Evolutionary conservation across 306 rosid species (phyloP).

Genomic region (Mimosa bimucronata): DNA sequence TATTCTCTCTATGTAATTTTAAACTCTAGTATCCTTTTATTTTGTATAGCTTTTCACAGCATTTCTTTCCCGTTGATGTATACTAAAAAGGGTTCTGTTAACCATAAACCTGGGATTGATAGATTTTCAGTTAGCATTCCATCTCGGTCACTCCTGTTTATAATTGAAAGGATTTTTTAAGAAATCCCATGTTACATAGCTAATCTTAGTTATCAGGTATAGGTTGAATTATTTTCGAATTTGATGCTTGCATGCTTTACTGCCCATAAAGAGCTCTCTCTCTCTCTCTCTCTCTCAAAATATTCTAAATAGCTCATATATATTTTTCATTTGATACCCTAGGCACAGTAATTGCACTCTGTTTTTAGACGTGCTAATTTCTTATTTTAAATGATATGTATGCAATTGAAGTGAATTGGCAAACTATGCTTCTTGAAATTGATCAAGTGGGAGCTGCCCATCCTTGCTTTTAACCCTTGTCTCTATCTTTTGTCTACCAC

Average conservation of each 20-base stretch:
- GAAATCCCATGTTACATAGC: too few species aligned
- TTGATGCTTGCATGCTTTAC: slow-evolving; percentile 8
- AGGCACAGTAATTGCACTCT: neutral
- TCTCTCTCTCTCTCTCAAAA: neutral
- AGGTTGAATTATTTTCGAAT: slow-evolving; percentile 1
- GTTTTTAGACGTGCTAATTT: slow-evolving; percentile 6
- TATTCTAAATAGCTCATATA: neutral
- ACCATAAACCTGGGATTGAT: neutral
- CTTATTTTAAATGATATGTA: neutral
- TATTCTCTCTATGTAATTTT: neutral
- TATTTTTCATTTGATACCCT: neutral
- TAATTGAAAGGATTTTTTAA: too few species aligned
- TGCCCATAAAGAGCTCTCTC: neutral
- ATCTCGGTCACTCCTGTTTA: neutral
- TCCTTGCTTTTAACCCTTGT: slow-evolving; percentile 8
- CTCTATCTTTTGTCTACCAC: slow-evolving; percentile 3
- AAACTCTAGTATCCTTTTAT: neutral
- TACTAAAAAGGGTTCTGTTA: too few species aligned
- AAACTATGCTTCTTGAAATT: slow-evolving; percentile 4
- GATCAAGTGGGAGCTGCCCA: slow-evolving; percentile 2
- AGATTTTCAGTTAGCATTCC: neutral
- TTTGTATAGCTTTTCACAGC: neutral
- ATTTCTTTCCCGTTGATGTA: neutral
- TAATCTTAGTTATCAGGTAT: neutral
- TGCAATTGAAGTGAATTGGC: slow-evolving; percentile 6